These are phyloP conservation scores for Pistacia integerrima DNA, from an alignment of 345 rosid genomes.

Conservation along the genomic window DNA sequence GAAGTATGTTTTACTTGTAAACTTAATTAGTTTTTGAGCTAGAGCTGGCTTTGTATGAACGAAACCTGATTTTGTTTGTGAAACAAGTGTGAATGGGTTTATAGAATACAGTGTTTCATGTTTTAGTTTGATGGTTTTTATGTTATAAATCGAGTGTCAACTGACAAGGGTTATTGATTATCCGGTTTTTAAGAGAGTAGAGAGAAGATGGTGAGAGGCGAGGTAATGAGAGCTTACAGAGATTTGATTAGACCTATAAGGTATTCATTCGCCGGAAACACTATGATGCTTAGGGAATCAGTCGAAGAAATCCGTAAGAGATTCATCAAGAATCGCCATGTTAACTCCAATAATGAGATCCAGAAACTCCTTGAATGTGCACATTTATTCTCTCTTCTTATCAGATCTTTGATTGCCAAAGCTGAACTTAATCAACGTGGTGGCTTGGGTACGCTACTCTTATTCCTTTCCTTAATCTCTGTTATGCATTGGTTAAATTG, in stretches of 20 bases:
- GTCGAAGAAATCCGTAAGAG: constrained; percentile 70
- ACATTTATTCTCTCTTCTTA: constrained; percentile 70
- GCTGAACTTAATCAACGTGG: constrained; percentile 89
- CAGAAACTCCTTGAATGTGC: constrained; percentile 77
- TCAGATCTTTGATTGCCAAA: constrained; percentile 88
- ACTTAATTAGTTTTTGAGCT: no score
- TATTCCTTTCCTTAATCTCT: background rate
- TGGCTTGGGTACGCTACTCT: constrained; percentile 57
- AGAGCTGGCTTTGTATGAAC: no score
- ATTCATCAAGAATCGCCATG: constrained; percentile 78
- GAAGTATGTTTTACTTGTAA: no score
- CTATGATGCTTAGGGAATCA: constrained; percentile 70
- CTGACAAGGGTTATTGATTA: no score
- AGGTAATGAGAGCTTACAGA: constrained; percentile 67
- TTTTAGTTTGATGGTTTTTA: no score
- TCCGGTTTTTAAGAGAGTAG: background rate
- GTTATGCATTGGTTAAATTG: background rate
- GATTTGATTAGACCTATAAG: constrained; percentile 66
- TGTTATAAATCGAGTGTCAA: no score
- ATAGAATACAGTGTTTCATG: no score
- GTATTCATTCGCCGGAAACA: constrained; percentile 76
- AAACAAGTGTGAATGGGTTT: no score
- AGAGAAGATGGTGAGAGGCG: constrained; percentile 44
- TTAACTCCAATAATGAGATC: constrained; percentile 60
- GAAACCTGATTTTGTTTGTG: no score